These are phyloP conservation scores for Pisolithus thermaeus DNA, from an alignment of 1,284 basidiomycete genomes.

Conservation along the genomic window DNA sequence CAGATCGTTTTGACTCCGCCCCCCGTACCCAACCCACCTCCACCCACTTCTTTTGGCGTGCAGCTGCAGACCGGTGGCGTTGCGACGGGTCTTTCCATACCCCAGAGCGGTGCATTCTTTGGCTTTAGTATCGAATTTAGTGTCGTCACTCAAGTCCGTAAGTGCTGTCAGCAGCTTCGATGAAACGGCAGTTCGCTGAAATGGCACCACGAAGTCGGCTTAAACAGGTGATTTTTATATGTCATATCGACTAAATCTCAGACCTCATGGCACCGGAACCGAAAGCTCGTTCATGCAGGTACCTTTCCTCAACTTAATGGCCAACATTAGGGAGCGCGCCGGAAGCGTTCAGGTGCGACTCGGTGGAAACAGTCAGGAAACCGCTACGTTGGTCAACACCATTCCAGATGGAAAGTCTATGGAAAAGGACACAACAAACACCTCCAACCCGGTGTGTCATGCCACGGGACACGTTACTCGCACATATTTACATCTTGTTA, in stretches of 20 bases:
- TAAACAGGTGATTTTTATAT: conserved; percentile 12
- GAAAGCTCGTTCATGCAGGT: conserved; percentile 35
- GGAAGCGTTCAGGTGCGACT: conserved; percentile 47
- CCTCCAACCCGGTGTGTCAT: conserved; percentile 11
- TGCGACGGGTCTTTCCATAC: conserved; percentile 44
- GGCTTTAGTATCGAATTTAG: conserved; percentile 56
- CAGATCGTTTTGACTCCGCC: conserved; percentile 38
- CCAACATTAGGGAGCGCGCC: conserved; percentile 42
- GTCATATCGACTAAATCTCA: not conserved
- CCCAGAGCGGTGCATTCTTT: conserved; percentile 50
- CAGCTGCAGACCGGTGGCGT: conserved; percentile 34
- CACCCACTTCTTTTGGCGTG: conserved; percentile 36
- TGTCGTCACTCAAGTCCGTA: conserved; percentile 40
- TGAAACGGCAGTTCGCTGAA: not conserved
- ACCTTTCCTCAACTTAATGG: conserved; percentile 55
- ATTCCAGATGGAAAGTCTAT: conserved; percentile 33
- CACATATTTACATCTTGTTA: not conserved
- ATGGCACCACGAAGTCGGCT: conserved; percentile 9
- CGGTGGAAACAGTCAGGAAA: conserved; percentile 59
- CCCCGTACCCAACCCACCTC: conserved; percentile 34
- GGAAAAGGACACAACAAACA: conserved; percentile 30
- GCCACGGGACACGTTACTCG: not conserved
- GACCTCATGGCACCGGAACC: not conserved
- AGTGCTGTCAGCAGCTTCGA: conserved; percentile 17
- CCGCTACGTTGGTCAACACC: conserved; percentile 35